Base-by-base conservation (phyloP, 2,329 filamentous ascomycete species). In the Aschersonia sp. region DNA sequence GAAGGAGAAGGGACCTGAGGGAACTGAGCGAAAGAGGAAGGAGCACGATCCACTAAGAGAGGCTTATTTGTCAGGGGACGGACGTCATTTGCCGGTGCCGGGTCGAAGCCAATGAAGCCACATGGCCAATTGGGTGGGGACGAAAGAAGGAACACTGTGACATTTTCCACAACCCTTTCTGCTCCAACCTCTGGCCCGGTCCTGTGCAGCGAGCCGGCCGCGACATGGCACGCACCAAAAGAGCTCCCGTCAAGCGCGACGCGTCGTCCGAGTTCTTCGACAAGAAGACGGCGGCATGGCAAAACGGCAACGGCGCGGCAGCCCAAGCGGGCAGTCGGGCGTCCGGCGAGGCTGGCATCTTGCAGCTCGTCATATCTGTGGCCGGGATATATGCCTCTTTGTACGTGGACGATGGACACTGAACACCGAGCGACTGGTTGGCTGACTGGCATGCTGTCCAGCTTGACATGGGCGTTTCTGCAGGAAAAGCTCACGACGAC, bases 401-500 rank as follows among this genome's bases (percentile, higher is more conserved):
- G 90, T 96, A 77, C 60, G 76, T 67, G 35, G 8, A 8, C 35
- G 12, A 9, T 12, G 12, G 35, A 37, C 46, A 31, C n/a, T 12
- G 39, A 12, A 11, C 22, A 10, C 6, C 22, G 30, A n/a, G 7
- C 5, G 29, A 5, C 14, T 12, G 41, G 22, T 39, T 29, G 40
- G 43, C 46, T 50, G 30, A 48, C 49, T n/a, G 6, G 7, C 29
- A 14, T 42, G 8, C 12, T 8, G 9, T 12, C n/a, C 51, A 88
- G 90, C 69, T 71, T 98, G 47, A 94, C 89, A 35, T 98, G 92
- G 92, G 92, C 86, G 30, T 82, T 94, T 54, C 83, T 98, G 51
- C 92, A 98, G 73, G 92, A 98, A 67, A 88, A 92, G 58, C 87
- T 98, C 59, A 97, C 92, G 31, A 98, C 92, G 11, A 97, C 88